phyloP scores from a whole-genome alignment of 2,329 filamentous ascomycete genomes.

The Pezicula carpinea region DNA sequence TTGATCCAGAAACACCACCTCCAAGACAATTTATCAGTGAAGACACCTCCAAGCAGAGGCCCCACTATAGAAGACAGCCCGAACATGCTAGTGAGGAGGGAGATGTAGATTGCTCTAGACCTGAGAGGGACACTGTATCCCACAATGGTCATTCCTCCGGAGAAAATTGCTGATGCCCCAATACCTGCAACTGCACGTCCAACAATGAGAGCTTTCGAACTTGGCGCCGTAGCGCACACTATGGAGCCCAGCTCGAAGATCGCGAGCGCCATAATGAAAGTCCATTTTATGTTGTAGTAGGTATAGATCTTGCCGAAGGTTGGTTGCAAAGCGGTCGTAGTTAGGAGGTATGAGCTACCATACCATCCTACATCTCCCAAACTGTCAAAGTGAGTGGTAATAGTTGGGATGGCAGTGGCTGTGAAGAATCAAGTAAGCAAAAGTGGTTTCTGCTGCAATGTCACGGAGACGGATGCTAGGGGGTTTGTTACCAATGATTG shows the following conservation, averaged over 20 bases:
- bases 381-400: constrained; percentile 22
- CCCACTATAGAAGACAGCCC: constrained; percentile 19
- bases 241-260: constrained; percentile 31
- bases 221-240: constrained; percentile 30
- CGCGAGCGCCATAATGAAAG: constrained; percentile 22
- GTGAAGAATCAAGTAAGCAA: no score
- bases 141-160: constrained; percentile 28
- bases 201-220: constrained; percentile 27
- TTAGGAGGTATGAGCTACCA: constrained; percentile 30
- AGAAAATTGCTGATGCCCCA: constrained; percentile 27
- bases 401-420: constrained; percentile 34
- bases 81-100: constrained; percentile 14
- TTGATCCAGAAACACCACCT: constrained; percentile 30
- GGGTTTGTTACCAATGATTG: constrained; percentile 16
- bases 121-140: constrained; percentile 16
- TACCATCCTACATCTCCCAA: constrained; percentile 27
- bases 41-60: constrained; percentile 28
- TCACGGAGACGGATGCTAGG: no score
- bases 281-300: constrained; percentile 26
- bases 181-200: constrained; percentile 30
- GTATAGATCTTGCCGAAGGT: constrained; percentile 27
- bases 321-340: constrained; percentile 26
- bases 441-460: no score
- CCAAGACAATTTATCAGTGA: constrained; percentile 26
- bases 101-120: constrained; percentile 11